Conservation (phyloP, 106 monocot species). For the Allium fistulosum region DNA sequence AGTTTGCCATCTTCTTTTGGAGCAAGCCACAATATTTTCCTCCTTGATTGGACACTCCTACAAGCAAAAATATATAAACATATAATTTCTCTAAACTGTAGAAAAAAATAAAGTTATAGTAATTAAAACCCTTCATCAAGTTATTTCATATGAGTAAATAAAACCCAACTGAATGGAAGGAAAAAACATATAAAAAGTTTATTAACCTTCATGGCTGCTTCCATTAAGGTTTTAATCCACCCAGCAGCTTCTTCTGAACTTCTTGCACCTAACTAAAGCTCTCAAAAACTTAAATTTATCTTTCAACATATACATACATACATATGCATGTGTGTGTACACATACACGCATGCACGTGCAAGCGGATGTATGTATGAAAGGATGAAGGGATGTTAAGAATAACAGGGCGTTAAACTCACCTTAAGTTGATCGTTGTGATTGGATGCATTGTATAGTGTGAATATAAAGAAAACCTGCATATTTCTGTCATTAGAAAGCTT, state of each 20-base stretch:
- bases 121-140: no score
- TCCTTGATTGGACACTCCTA: constrained; percentile 52
- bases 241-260: constrained; percentile 93
- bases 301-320: no score
- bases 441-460: constrained; percentile 73
- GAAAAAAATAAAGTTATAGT: no score
- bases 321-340: no score
- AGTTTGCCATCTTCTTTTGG: constrained; percentile 60
- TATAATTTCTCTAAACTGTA: no score
- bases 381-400: no score
- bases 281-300: no score
- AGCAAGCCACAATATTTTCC: constrained; percentile 40
- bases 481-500: not conserved
- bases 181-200: not conserved
- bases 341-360: no score
- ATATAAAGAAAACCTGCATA: constrained; percentile 83
- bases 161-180: not conserved
- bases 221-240: constrained; percentile 76
- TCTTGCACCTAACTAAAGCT: constrained; percentile 71
- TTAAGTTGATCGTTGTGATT: constrained; percentile 88
- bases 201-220: constrained; percentile 45
- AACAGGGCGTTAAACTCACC: constrained; percentile 16
- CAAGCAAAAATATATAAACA: constrained; percentile 7
- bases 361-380: no score
- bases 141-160: not conserved